A percentile compares a stretch with the other conserved stretches of the same genome.
Evolutionary conservation across 345 rosid species (phyloP).

Genomic region (Boechera stricta): DNA sequence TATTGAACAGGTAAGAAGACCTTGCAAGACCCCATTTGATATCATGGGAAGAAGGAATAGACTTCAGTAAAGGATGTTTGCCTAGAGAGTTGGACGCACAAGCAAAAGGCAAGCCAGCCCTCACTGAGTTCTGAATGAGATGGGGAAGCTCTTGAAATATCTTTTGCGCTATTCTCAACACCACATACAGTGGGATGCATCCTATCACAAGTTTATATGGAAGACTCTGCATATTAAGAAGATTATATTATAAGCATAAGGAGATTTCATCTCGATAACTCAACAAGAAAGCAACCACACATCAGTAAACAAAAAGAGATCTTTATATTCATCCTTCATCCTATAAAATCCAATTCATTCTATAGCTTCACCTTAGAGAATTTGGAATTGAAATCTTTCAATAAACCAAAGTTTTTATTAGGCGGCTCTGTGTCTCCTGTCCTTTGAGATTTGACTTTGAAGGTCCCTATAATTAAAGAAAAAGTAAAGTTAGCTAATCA

Average conservation of each 20-base stretch:
- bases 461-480: slow-evolving; percentile 50
- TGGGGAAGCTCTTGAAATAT: slow-evolving; percentile 49
- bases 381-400: slow-evolving; percentile 38
- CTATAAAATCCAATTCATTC: neutral
- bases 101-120: slow-evolving; percentile 60
- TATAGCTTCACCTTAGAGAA: slow-evolving; percentile 36
- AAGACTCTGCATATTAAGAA: slow-evolving; percentile 57
- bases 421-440: slow-evolving; percentile 36
- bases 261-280: neutral
- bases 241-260: slow-evolving; percentile 25
- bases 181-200: slow-evolving; percentile 52
- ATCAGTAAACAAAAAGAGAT: neutral
- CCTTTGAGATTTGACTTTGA: slow-evolving; percentile 49
- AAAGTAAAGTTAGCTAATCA: neutral
- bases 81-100: slow-evolving; percentile 79
- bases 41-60: slow-evolving; percentile 78
- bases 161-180: slow-evolving; percentile 52
- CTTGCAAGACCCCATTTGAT: slow-evolving; percentile 74
- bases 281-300: neutral
- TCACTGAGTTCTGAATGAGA: slow-evolving; percentile 47
- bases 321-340: too few species aligned
- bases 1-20: slow-evolving; percentile 75
- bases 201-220: slow-evolving; percentile 49
- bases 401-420: neutral
- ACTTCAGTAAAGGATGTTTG: slow-evolving; percentile 71